These are phyloP conservation scores for Debaryomycetaceae sp. DNA, from an alignment of 1,139 yeast species.

Conservation along the genomic window DNA sequence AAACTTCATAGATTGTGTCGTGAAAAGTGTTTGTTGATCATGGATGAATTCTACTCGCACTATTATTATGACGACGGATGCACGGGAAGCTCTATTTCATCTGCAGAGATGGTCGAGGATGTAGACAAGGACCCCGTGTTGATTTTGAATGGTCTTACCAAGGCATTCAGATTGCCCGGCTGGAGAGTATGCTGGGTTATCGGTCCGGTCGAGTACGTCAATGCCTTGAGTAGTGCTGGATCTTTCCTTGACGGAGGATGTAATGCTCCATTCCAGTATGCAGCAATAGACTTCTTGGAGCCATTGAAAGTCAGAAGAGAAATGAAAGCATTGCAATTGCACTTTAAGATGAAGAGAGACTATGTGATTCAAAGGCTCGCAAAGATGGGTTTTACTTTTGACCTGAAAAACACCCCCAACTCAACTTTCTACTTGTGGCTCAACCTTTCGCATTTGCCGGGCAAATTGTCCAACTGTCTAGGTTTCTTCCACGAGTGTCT, in stretches of 20 bases:
- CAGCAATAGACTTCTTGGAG: slow-evolving; percentile 56
- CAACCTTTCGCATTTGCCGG: slow-evolving; percentile 56
- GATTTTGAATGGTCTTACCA: slow-evolving; percentile 62
- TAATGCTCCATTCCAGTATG: slow-evolving; percentile 63
- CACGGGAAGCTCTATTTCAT: slow-evolving; percentile 53
- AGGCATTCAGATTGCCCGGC: slow-evolving; percentile 65
- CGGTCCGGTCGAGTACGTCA: slow-evolving; percentile 64
- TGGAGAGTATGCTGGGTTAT: slow-evolving; percentile 70
- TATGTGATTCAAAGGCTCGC: slow-evolving; percentile 51
- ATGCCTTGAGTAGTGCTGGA: slow-evolving; percentile 60
- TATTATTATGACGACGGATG: slow-evolving; percentile 61
- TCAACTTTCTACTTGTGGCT: slow-evolving; percentile 68
- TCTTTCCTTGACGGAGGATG: slow-evolving; percentile 66
- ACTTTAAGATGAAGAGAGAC: slow-evolving; percentile 61
- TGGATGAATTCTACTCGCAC: slow-evolving; percentile 68
- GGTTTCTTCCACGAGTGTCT: slow-evolving; percentile 70
- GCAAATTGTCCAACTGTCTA: slow-evolving; percentile 57
- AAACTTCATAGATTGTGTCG: slow-evolving; percentile 58
- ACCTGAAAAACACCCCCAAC: slow-evolving; percentile 48
- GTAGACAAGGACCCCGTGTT: slow-evolving; percentile 63
- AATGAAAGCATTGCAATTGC: slow-evolving; percentile 60
- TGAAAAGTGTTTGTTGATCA: slow-evolving; percentile 54
- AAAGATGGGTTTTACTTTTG: slow-evolving; percentile 57
- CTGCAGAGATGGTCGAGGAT: slow-evolving; percentile 55
- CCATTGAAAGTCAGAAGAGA: slow-evolving; percentile 51